Base-by-base conservation (phyloP, 1,284 basidiomycete genomes). In the Pholiota adiposa region DNA sequence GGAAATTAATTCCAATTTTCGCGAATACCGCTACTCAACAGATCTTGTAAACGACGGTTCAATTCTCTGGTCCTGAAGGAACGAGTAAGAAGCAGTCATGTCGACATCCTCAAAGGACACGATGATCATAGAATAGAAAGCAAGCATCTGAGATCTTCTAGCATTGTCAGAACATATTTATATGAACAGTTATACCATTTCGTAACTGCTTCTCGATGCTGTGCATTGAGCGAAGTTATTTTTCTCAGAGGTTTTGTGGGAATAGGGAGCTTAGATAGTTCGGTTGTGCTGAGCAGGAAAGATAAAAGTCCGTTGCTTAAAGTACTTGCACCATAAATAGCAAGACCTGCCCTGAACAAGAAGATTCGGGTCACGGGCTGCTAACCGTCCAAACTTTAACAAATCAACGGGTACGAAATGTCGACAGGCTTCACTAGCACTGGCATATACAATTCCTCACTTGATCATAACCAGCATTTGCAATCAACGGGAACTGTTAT, bases 321-420 rank as follows among this genome's bases (percentile, higher is more conserved):
- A n/a, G n/a, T n/a, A n/a, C n/a, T 11, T 34, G 16, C 3, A 7
- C 19, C 51, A 48, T 23, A 43, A 44, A 14, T 38, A 38, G 16
- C 36, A 38, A n/a, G 19, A 58, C 72, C 72, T 68, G 68, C 72
- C 72, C 72, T 75, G 64, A 75, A 70, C 57, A 56, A 29, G 11
- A 33, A 48, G 34, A 9, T 31, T 38, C 61, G 44, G 66, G 70
- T 71, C 78, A 78, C 76, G 76, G 70, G 74, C 73, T 67, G 63
- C 60, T 63, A 69, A 59, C 67, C 60, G 70, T 72, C 74, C 76
- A 81, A 82, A 85, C 77, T 78, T 79, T 69, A 75, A 80, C 79
- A 84, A 81, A 85, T 66, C 70, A 73, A 67, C 51, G 48, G 73
- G 74, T 74, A 77, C 78, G 75, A 59, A 79, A 88, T 88, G 86